Conservation (phyloP, 176 grass and related monocot species). For the Musa troglodytarum region DNA sequence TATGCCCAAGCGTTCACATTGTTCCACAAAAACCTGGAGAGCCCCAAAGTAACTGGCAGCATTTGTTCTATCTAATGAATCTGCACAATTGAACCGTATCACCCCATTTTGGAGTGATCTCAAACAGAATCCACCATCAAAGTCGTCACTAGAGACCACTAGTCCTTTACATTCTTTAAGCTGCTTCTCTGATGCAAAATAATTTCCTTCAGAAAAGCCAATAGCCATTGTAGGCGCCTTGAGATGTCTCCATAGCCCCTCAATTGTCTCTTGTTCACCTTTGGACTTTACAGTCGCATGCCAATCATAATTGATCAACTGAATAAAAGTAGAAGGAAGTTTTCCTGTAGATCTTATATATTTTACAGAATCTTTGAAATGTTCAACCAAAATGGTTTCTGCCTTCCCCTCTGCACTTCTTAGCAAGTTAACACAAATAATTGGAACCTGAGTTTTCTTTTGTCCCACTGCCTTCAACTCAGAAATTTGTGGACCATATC, state of each 20-base stretch:
- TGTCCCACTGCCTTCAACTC: conserved; percentile 45
- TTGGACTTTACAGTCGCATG: conserved; percentile 73
- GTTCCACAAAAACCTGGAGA: conserved; percentile 98
- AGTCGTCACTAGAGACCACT: conserved; percentile 47
- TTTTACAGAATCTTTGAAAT: conserved; percentile 77
- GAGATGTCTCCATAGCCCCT: conserved; percentile 75
- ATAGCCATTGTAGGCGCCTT: conserved; percentile 77
- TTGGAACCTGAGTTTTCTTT: conserved; percentile 75
- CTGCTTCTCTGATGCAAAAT: conserved; percentile 55
- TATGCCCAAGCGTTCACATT: conserved; percentile 66
- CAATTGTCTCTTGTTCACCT: conserved; percentile 78
- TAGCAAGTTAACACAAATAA: conserved; percentile 89
- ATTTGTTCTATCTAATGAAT: conserved; percentile 97
- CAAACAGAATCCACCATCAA: conserved; percentile 65
- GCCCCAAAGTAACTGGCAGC: conserved; percentile 97
- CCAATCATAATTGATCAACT: conserved; percentile 99
- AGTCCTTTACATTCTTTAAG: conserved; percentile 70
- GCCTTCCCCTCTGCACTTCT: conserved; percentile 74
- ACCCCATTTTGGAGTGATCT: conserved; percentile 80
- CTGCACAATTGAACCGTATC: conserved; percentile 99
- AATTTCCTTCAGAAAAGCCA: conserved; percentile 86
- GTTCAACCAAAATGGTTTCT: conserved; percentile 76
- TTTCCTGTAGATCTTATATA: conserved; percentile 55
- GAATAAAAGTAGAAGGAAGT: conserved; percentile 72
- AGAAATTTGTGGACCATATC: conserved; percentile 54